Evolutionary conservation across 129 eudicot species (phyloP).

Genomic region (Flaveria ramosissima): DNA sequence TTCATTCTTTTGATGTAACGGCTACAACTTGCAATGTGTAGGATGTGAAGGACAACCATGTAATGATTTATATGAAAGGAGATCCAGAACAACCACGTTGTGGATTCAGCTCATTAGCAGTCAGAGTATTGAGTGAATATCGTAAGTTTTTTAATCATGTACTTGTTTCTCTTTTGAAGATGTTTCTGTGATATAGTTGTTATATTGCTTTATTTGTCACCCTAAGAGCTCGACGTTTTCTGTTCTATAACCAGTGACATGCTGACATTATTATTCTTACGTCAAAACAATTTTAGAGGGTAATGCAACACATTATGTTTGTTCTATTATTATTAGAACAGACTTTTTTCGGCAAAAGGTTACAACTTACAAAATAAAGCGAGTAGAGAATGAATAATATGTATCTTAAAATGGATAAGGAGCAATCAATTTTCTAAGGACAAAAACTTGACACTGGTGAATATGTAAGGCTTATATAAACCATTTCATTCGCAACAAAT

Average conservation of each 20-base stretch:
- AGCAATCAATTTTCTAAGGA: background rate
- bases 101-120: conserved; percentile 98
- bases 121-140: conserved; percentile 82
- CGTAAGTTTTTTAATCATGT: conserved; percentile 49
- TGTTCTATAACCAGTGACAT: too few species aligned
- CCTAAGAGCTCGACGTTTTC: background rate
- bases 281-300: background rate
- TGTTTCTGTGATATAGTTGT: background rate
- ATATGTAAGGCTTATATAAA: background rate
- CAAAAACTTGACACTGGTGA: background rate
- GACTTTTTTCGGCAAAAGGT: background rate
- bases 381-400: background rate
- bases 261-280: too few species aligned
- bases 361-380: background rate
- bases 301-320: background rate
- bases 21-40: conserved; percentile 33
- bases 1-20: conserved; percentile 3
- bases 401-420: background rate
- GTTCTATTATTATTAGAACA: conserved; percentile 5
- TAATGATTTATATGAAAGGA: conserved; percentile 99
- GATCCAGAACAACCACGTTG: conserved; percentile 91
- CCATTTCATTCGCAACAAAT: too few species aligned
- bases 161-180: background rate
- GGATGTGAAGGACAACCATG: conserved; percentile 92
- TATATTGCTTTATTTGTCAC: background rate